phyloP scores from a whole-genome alignment of 306 rosid species.

The Malus sylvestris region DNA sequence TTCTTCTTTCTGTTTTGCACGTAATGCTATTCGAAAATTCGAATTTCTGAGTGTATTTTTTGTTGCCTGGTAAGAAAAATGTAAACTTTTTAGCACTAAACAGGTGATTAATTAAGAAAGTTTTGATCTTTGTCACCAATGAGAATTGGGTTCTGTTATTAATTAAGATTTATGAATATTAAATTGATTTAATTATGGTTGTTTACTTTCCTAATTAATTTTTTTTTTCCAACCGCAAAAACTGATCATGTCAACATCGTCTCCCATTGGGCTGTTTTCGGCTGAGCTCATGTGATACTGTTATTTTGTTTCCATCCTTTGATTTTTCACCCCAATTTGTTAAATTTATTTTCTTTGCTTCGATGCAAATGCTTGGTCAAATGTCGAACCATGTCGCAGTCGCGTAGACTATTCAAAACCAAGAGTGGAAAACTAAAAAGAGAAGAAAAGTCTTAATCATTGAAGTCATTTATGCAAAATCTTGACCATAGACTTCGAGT shows the following conservation, averaged over 20 bases:
- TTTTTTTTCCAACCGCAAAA: constrained; percentile 27
- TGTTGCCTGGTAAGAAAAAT: background rate
- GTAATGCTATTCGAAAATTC: background rate
- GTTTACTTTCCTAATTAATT: constrained; percentile 10
- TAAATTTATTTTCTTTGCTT: constrained; percentile 9
- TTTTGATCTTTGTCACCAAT: background rate
- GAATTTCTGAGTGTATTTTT: background rate
- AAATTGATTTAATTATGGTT: background rate
- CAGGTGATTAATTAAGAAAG: background rate
- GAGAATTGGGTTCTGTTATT: background rate
- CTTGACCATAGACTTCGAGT: constrained; percentile 7
- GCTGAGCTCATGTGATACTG: constrained; percentile 62
- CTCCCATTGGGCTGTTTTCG: constrained; percentile 26
- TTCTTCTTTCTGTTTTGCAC: background rate
- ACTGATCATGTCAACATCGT: constrained; percentile 23
- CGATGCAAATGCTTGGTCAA: constrained; percentile 12
- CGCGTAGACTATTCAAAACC: constrained; percentile 30
- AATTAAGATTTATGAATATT: background rate
- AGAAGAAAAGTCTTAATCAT: constrained; percentile 13
- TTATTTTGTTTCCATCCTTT: constrained; percentile 37
- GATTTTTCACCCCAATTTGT: constrained; percentile 17
- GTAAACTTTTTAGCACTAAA: background rate
- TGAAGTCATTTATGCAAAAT: constrained; percentile 18
- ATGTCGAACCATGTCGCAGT: constrained; percentile 29
- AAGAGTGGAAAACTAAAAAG: constrained; percentile 5